phyloP scores from a whole-genome alignment of 2,329 filamentous ascomycete genomes.

The Nemania sp. region DNA sequence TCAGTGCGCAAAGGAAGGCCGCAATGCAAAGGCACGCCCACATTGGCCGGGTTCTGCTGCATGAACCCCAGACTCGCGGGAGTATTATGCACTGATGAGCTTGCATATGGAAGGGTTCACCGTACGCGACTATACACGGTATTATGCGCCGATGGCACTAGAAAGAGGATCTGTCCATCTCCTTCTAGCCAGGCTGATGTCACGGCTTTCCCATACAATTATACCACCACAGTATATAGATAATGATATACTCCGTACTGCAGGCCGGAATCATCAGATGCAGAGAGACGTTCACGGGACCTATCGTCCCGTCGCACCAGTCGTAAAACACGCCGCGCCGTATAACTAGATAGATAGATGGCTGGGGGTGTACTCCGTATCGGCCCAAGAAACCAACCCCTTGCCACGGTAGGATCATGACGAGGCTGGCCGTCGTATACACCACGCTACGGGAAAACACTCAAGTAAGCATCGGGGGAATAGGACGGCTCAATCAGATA shows the following conservation, averaged over 20 bases:
- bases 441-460: constrained; percentile 1
- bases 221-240: background rate
- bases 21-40: constrained; percentile 28
- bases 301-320: constrained; percentile 4
- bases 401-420: constrained; percentile 6
- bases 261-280: background rate
- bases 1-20: constrained; percentile 11
- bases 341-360: constrained; percentile 4
- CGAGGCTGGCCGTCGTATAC: constrained; percentile 1
- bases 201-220: too few species aligned
- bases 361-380: background rate
- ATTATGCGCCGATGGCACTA: too few species aligned
- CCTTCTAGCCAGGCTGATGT: too few species aligned
- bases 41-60: constrained; percentile 29
- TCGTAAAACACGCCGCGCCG: constrained; percentile 6
- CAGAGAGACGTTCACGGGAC: constrained; percentile 5
- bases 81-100: constrained; percentile 19
- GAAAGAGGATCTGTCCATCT: too few species aligned
- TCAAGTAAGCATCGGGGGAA: constrained; percentile 11
- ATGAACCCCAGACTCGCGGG: constrained; percentile 37
- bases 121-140: background rate
- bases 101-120: constrained; percentile 17
- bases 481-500: constrained; percentile 16
- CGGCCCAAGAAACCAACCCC: constrained; percentile 2
- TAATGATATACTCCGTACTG: background rate